These are phyloP conservation scores for Bipolaris bicolor DNA, from an alignment of 2,329 filamentous ascomycete genomes.

Conservation along the genomic window DNA sequence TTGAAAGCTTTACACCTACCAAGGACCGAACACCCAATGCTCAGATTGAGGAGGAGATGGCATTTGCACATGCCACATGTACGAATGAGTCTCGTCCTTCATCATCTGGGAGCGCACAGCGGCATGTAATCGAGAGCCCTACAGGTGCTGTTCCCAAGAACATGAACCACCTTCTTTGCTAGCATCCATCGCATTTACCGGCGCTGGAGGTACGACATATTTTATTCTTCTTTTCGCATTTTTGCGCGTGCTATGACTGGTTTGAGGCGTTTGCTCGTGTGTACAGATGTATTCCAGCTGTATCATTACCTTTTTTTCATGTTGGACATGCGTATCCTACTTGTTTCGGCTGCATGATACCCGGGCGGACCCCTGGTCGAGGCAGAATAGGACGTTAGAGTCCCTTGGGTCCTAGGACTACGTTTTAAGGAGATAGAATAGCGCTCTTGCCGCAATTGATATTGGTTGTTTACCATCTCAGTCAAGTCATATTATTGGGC, in stretches of 20 bases:
- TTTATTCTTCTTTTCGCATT: constrained; percentile 7
- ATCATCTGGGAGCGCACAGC: constrained; percentile 31
- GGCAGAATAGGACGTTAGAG: constrained; percentile 8
- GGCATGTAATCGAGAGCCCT: constrained; percentile 31
- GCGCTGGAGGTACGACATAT: constrained; percentile 23
- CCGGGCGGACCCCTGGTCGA: constrained; percentile 24
- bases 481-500: background rate
- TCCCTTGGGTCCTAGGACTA: constrained; percentile 12
- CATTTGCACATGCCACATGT: constrained; percentile 14
- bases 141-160: constrained; percentile 29
- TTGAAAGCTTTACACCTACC: constrained; percentile 39
- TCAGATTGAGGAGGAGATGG: constrained; percentile 34
- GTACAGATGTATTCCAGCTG: constrained; percentile 13
- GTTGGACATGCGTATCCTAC: constrained; percentile 23
- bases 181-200: constrained; percentile 29
- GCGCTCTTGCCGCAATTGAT: constrained; percentile 16
- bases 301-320: constrained; percentile 23
- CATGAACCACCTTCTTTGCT: constrained; percentile 31
- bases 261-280: constrained; percentile 28
- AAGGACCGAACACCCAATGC: constrained; percentile 38
- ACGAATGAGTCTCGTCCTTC: constrained; percentile 35
- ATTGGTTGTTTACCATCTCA: background rate
- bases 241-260: constrained; percentile 16
- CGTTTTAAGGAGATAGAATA: constrained; percentile 8
- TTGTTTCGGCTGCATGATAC: constrained; percentile 39